A percentile compares a stretch with the other conserved stretches of the same genome.
Evolutionary conservation across 2,329 filamentous ascomycete genomes (phyloP).

Genomic region (Plenodomus biglobosus): DNA sequence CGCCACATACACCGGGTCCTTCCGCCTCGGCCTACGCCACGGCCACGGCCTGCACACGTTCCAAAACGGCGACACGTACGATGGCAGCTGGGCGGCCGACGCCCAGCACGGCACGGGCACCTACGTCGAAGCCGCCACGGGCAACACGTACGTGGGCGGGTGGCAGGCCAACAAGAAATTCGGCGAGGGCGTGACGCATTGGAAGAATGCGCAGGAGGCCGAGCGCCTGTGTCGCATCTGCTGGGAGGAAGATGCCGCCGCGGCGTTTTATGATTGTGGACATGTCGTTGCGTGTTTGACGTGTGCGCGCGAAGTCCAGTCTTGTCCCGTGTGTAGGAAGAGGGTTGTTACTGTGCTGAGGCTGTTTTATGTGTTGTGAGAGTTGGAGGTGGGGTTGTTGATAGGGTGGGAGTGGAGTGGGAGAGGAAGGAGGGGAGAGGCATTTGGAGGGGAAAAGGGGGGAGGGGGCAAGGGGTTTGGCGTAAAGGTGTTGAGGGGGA

Average conservation of each 20-base stretch:
- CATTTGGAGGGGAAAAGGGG: no score
- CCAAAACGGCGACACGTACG: conserved; percentile 65
- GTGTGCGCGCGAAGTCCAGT: conserved; percentile 62
- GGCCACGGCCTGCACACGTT: conserved; percentile 62
- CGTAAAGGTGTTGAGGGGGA: no score
- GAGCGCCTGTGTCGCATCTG: conserved; percentile 63
- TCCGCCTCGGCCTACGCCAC: conserved; percentile 55
- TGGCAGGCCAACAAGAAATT: conserved; percentile 63
- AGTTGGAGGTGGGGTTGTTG: neutral
- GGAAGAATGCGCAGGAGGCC: conserved; percentile 63
- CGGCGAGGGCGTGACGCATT: conserved; percentile 63
- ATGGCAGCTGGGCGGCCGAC: conserved; percentile 63
- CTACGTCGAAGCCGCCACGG: conserved; percentile 57
- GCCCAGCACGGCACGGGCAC: conserved; percentile 62
- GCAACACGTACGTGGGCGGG: conserved; percentile 63
- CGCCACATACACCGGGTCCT: conserved; percentile 59
- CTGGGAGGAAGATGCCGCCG: conserved; percentile 61
- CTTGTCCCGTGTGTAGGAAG: conserved; percentile 63
- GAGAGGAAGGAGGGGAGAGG: no score
- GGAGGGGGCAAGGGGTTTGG: no score
- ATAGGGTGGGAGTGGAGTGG: neutral
- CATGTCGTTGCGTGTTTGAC: conserved; percentile 62
- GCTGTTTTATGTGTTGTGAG: conserved; percentile 50
- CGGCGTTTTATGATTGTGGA: conserved; percentile 64
- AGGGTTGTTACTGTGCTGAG: conserved; percentile 59